Conservation (phyloP, 176 grass and related monocot species). For the Metroxylon sagu region DNA sequence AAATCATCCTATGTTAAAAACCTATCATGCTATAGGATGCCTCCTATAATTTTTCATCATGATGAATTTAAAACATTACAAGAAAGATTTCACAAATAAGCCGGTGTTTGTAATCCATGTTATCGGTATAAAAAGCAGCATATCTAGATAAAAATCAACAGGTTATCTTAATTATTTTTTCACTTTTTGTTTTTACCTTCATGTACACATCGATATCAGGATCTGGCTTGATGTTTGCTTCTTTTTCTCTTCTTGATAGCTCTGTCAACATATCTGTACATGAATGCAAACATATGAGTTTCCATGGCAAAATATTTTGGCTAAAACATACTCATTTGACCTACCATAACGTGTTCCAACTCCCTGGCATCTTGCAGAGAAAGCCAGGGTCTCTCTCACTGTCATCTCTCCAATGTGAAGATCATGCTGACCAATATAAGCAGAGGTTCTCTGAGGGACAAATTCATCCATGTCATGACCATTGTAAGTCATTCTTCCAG, state of each 20-base stretch:
- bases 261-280: slow-evolving; percentile 80
- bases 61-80: too few species aligned
- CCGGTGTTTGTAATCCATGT: too few species aligned
- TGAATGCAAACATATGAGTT: slow-evolving; percentile 13
- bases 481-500: slow-evolving; percentile 73
- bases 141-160: too few species aligned
- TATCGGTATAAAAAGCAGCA: too few species aligned
- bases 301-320: too few species aligned
- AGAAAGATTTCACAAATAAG: too few species aligned
- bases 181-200: slow-evolving; percentile 36
- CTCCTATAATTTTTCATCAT: too few species aligned
- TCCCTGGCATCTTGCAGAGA: slow-evolving; percentile 85
- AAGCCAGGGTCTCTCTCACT: slow-evolving; percentile 67
- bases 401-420: slow-evolving; percentile 87
- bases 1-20: too few species aligned
- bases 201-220: slow-evolving; percentile 89
- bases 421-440: slow-evolving; percentile 82
- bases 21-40: too few species aligned
- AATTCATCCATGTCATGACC: slow-evolving; percentile 93
- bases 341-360: slow-evolving; percentile 92
- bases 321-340: neutral
- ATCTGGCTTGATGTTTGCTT: slow-evolving; percentile 83
- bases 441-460: slow-evolving; percentile 74
- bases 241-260: slow-evolving; percentile 88
- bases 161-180: too few species aligned